phyloP scores from a whole-genome alignment of 441 rosid species.

The Eutrema salsugineum region DNA sequence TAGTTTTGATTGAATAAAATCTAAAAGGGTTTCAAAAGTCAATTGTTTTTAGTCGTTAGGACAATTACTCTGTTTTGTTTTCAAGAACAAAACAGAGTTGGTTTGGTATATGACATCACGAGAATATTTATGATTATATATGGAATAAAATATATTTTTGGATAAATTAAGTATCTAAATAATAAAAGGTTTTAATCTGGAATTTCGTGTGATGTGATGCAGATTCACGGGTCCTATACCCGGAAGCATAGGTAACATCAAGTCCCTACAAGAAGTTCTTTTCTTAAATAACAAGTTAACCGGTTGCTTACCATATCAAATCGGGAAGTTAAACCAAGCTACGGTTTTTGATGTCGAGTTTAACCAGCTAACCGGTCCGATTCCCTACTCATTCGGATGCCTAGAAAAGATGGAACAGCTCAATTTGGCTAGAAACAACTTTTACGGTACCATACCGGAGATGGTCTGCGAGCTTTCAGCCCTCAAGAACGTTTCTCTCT shows the following conservation, averaged over 20 bases:
- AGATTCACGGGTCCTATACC: conserved; percentile 69
- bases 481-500: conserved; percentile 53
- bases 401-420: conserved; percentile 61
- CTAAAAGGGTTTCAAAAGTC: neutral
- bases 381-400: conserved; percentile 63
- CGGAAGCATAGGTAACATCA: conserved; percentile 47
- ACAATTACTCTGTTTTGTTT: neutral
- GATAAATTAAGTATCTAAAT: neutral
- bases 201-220: conserved; percentile 4
- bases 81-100: neutral
- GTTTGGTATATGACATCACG: neutral
- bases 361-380: conserved; percentile 57
- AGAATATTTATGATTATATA: neutral
- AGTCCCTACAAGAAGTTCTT: conserved; percentile 48
- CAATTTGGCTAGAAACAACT: conserved; percentile 57
- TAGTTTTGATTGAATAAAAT: neutral
- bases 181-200: neutral
- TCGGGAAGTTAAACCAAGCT: conserved; percentile 53
- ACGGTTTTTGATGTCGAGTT: conserved; percentile 54
- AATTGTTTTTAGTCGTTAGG: neutral
- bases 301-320: conserved; percentile 76
- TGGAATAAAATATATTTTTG: neutral
- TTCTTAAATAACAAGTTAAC: conserved; percentile 62
- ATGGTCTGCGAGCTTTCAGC: conserved; percentile 47
- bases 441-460: conserved; percentile 73